phyloP scores from a whole-genome alignment of 345 rosid species.

The Cardamine resedifolia region DNA sequence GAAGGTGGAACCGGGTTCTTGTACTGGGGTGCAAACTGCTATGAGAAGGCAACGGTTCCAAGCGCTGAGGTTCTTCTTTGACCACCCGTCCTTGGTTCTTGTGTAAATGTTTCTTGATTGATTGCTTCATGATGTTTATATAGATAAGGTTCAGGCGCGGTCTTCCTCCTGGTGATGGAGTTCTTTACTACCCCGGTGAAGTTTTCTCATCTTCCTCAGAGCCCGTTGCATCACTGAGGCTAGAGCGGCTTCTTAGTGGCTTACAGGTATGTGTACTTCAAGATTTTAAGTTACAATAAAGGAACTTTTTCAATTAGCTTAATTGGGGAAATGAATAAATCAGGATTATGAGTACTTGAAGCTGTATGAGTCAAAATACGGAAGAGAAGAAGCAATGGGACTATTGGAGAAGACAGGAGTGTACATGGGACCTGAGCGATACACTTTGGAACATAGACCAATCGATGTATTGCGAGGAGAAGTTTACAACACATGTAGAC shows the following conservation, averaged over 20 bases:
- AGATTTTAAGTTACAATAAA: not conserved
- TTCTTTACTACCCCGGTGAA: constrained; percentile 85
- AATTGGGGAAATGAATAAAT: not conserved
- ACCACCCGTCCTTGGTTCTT: not conserved
- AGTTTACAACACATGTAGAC: constrained; percentile 66
- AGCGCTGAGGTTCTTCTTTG: constrained; percentile 85
- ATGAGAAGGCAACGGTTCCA: constrained; percentile 87
- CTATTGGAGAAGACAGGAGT: constrained; percentile 86
- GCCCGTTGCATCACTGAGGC: constrained; percentile 84
- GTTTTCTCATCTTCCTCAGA: constrained; percentile 82
- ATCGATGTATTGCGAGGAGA: constrained; percentile 87
- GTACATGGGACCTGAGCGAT: constrained; percentile 85
- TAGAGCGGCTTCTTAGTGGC: constrained; percentile 93
- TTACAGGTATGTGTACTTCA: constrained; percentile 61
- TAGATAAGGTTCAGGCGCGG: constrained; percentile 91
- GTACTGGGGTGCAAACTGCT: constrained; percentile 98
- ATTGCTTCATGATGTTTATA: not conserved
- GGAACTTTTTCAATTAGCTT: not conserved
- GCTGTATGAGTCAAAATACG: constrained; percentile 69
- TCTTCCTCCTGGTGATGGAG: constrained; percentile 96
- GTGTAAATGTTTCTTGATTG: not conserved
- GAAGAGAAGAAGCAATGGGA: constrained; percentile 70
- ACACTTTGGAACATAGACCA: constrained; percentile 84
- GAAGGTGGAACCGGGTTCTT: constrained; percentile 97
- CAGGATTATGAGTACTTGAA: constrained; percentile 88